Evolutionary conservation across 2,329 filamentous ascomycete species (phyloP).

Genomic region (Paracoccidioides brasiliensis): DNA sequence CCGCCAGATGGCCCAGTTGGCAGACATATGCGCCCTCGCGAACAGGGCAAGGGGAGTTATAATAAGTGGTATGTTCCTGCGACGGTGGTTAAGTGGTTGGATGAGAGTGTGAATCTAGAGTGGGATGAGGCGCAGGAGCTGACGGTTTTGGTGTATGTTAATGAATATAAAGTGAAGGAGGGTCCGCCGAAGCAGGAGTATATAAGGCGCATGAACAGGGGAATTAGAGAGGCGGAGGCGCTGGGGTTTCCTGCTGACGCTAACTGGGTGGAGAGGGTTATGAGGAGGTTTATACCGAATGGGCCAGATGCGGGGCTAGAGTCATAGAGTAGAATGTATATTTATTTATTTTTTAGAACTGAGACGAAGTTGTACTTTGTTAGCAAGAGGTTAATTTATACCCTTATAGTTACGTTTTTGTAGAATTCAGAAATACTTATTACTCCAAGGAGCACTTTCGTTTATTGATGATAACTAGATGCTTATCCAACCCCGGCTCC

Average conservation of each 20-base stretch:
- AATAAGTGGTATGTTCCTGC: slow-evolving; percentile 28
- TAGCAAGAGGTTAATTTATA: too few relatives aligned
- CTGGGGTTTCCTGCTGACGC: slow-evolving; percentile 20
- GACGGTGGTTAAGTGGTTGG: slow-evolving; percentile 20
- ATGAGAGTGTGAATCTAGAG: neutral
- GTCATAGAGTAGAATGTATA: too few relatives aligned
- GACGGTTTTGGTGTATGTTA: slow-evolving; percentile 29
- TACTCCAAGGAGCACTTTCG: too few relatives aligned
- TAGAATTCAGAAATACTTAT: too few relatives aligned
- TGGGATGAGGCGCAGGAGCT: slow-evolving; percentile 8
- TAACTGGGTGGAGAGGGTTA: slow-evolving; percentile 25
- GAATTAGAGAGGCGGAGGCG: slow-evolving; percentile 25
- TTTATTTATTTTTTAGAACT: too few relatives aligned
- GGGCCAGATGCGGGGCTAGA: neutral
- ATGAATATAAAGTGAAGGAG: slow-evolving; percentile 25
- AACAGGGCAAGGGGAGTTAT: slow-evolving; percentile 24
- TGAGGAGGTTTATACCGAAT: slow-evolving; percentile 26
- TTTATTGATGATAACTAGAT: too few relatives aligned
- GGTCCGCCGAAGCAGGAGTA: slow-evolving; percentile 27
- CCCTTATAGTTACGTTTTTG: too few relatives aligned
- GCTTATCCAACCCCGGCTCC: too few relatives aligned
- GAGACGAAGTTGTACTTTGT: too few relatives aligned
- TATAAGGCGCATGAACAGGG: slow-evolving; percentile 31
- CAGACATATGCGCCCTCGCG: slow-evolving; percentile 15
- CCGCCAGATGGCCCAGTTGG: slow-evolving; percentile 6